Conservation (phyloP, 345 rosid species). For the Psidium guajava region DNA sequence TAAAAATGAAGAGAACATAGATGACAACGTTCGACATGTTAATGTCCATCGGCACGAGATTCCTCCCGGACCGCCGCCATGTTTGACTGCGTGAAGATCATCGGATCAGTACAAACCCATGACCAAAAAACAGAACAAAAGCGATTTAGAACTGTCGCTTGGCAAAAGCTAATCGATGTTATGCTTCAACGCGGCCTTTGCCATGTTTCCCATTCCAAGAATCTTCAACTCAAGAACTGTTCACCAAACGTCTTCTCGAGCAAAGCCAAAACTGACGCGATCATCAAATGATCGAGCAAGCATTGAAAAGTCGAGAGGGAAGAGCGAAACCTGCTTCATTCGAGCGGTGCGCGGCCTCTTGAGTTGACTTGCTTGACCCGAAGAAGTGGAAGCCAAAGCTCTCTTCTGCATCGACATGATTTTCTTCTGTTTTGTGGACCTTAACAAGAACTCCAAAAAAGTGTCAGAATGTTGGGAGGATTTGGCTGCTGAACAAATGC, state of each 20-base stretch:
- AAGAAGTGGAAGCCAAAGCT: neutral
- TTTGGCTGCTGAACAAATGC: too few relatives aligned
- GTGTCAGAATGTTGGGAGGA: too few relatives aligned
- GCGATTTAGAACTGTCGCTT: neutral
- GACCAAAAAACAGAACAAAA: neutral
- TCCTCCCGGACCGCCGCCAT: too few relatives aligned
- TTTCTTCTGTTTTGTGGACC: neutral
- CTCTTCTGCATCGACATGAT: neutral
- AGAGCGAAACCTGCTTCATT: neutral
- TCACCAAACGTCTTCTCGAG: neutral
- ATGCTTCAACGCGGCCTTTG: accelerated
- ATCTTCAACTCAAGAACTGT: neutral
- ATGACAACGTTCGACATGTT: neutral
- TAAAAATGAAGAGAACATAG: neutral
- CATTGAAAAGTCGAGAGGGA: neutral
- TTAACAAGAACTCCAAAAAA: too few relatives aligned
- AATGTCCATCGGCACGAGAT: neutral
- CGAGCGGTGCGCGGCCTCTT: neutral
- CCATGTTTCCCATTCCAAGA: neutral
- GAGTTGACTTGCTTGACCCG: neutral
- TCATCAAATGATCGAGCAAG: neutral
- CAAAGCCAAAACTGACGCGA: neutral
- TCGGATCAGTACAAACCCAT: too few relatives aligned
- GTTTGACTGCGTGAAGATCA: too few relatives aligned
- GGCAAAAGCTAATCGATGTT: neutral